Evolutionary conservation across 495 filamentous ascomycete species (phyloP), one percentile per base, ranked within the genome.

Genomic region (Entonaema liquescens): DNA sequence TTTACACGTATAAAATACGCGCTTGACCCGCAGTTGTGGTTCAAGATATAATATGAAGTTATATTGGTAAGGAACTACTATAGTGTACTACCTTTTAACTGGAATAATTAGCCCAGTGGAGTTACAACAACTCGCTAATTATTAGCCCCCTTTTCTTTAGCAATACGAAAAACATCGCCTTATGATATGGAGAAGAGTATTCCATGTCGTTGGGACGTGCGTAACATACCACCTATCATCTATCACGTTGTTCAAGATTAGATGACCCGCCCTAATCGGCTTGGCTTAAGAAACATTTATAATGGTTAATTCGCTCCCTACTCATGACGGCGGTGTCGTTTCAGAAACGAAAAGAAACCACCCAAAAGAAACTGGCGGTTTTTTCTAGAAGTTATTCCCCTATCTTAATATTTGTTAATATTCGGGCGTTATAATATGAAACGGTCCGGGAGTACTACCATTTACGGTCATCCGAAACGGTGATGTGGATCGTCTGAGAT

Each of bases 381-480:
- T 33, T 40, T 63, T 69, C 59, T 62, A 65, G 55, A 54, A 65
- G 2, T 53, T 25, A 25, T 9, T 23, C 17, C 29, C 7, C 40
- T 52, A 29, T 52, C n/a, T n/a, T n/a, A n/a, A n/a, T n/a, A n/a
- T 26, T 17, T 53, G 38, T 62, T 59, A 23, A 28, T 28, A 8
- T 19, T 35, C 29, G 17, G 3, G 17, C 29, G 15, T 23, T 12
- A 23, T 13, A 1, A 35, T 33, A 21, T 31, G 53, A 21, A 29
- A 13, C 49, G 5, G 1, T 5, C 62, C 52, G 68, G 68, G 60
- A 6, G 4, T 11, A 40, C 36, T 72, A 6, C 70, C 60, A 5
- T 64, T 72, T 72, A 65, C 56, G 65, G 65, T 13, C 49, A 65
- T 21, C n/a, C 70, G 70, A 73, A 73, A 73, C 70, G 65, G 61